A percentile compares a stretch with the other conserved stretches of the same genome.
Conservation (phyloP, 108 stramenopile species). For the Conticribra guillardii region DNA sequence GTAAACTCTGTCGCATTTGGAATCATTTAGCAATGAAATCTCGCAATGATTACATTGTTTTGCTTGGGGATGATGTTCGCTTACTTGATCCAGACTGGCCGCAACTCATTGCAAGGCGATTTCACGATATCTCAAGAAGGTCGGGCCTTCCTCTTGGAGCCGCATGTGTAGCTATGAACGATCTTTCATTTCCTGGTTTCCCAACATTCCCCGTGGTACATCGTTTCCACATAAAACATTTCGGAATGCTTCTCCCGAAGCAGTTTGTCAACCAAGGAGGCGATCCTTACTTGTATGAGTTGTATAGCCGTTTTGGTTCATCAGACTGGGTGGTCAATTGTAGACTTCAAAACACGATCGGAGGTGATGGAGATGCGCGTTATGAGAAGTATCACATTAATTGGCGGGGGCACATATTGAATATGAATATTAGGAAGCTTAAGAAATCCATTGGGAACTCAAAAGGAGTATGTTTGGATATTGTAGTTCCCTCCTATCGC, state of each 20-base stretch:
- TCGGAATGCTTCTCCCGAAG: conserved; percentile 26
- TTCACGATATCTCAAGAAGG: conserved; percentile 18
- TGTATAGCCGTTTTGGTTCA: conserved; percentile 43
- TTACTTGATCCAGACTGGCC: conserved; percentile 38
- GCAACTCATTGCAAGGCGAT: conserved; percentile 17
- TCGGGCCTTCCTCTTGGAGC: conserved; percentile 42
- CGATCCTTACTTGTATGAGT: conserved; percentile 45
- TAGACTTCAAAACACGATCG: conserved; percentile 40
- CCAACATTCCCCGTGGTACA: conserved; percentile 54
- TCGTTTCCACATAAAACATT: conserved; percentile 39
- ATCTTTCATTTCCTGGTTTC: conserved; percentile 41
- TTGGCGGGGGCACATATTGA: conserved; percentile 36
- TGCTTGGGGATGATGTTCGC: conserved; percentile 24
- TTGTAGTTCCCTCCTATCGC: conserved; percentile 66
- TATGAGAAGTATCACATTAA: conserved; percentile 31
- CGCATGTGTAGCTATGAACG: conserved; percentile 51
- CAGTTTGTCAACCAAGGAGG: conserved; percentile 52
- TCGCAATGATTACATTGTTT: conserved; percentile 29
- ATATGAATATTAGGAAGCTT: conserved; percentile 20
- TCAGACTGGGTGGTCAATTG: conserved; percentile 21
- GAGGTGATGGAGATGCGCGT: conserved; percentile 37
- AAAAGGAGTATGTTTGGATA: conserved; percentile 42
- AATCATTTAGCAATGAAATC: conserved; percentile 29
- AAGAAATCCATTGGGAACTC: background rate
- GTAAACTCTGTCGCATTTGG: conserved; percentile 49